A percentile compares a stretch with the other conserved stretches of the same genome.
These are phyloP conservation scores for Diaporthe capsici DNA, from an alignment of 2,329 filamentous ascomycete genomes.

Conservation along the genomic window DNA sequence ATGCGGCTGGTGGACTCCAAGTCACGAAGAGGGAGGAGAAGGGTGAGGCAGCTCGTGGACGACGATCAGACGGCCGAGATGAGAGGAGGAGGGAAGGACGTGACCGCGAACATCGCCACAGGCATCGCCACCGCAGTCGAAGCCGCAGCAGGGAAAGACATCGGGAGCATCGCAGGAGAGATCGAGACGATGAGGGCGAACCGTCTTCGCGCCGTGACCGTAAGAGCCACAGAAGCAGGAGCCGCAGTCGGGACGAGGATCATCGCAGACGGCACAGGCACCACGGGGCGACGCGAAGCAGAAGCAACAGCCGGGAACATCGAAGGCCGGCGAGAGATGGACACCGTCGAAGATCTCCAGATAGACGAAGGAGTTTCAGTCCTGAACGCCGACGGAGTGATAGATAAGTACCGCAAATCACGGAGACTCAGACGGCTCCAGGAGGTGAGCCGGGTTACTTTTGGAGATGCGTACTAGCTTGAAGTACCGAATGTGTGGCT, in stretches of 20 bases:
- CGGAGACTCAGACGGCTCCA: background rate
- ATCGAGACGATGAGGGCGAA: slow-evolving; percentile 51
- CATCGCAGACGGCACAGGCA: slow-evolving; percentile 50
- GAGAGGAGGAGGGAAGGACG: slow-evolving; percentile 44
- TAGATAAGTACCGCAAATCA: background rate
- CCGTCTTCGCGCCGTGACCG: slow-evolving; percentile 47
- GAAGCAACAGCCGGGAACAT: slow-evolving; percentile 51
- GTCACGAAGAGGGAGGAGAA: slow-evolving; percentile 42
- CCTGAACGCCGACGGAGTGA: slow-evolving; percentile 23
- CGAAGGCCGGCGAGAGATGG: slow-evolving; percentile 45
- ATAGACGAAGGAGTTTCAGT: slow-evolving; percentile 45
- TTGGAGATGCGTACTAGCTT: background rate
- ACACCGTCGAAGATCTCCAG: slow-evolving; percentile 48
- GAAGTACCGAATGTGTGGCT: too few species aligned
- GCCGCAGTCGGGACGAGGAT: slow-evolving; percentile 51
- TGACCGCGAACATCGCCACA: slow-evolving; percentile 52
- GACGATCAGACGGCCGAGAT: slow-evolving; percentile 44
- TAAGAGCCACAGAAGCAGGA: slow-evolving; percentile 55
- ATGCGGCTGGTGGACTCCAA: slow-evolving; percentile 50
- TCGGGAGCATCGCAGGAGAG: slow-evolving; percentile 47
- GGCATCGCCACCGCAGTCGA: slow-evolving; percentile 51
- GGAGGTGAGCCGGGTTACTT: background rate
- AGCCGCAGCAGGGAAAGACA: slow-evolving; percentile 47
- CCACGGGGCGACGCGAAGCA: slow-evolving; percentile 45
- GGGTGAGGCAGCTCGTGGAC: slow-evolving; percentile 38